Conservation (phyloP, 2,329 filamentous ascomycete species). For the Coniochaeta pulveracea region DNA sequence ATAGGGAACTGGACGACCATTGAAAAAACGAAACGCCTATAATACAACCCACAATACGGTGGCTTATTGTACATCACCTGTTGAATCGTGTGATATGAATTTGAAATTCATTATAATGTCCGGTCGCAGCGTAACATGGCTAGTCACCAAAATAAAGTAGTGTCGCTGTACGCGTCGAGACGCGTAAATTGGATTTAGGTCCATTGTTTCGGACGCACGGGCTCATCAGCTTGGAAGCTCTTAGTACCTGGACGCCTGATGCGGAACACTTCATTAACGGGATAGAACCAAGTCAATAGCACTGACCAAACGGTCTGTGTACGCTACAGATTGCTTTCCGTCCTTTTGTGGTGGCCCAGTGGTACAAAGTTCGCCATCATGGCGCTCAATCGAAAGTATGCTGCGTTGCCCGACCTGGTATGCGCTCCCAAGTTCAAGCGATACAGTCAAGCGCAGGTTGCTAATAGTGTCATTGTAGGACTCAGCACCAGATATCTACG, state of each 20-base stretch:
- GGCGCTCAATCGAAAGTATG: conserved; percentile 73
- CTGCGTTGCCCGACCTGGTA: conserved; percentile 69
- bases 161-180: too few species aligned
- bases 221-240: not conserved
- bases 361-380: conserved; percentile 27
- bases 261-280: not conserved
- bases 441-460: not conserved
- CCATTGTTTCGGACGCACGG: too few species aligned
- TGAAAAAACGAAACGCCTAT: too few species aligned
- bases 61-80: too few species aligned
- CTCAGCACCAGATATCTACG: conserved; percentile 88
- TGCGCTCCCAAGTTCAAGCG: conserved; percentile 12
- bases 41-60: too few species aligned
- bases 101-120: too few species aligned
- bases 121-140: too few species aligned
- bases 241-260: not conserved
- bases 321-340: not conserved
- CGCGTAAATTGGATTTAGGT: too few species aligned
- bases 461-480: conserved; percentile 45
- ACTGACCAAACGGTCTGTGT: not conserved
- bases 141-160: too few species aligned
- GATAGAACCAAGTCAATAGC: not conserved
- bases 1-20: too few species aligned
- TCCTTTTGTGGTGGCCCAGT: not conserved
- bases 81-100: too few species aligned